Conservation (phyloP, 345 rosid genomes). For the Populus simonii region DNA sequence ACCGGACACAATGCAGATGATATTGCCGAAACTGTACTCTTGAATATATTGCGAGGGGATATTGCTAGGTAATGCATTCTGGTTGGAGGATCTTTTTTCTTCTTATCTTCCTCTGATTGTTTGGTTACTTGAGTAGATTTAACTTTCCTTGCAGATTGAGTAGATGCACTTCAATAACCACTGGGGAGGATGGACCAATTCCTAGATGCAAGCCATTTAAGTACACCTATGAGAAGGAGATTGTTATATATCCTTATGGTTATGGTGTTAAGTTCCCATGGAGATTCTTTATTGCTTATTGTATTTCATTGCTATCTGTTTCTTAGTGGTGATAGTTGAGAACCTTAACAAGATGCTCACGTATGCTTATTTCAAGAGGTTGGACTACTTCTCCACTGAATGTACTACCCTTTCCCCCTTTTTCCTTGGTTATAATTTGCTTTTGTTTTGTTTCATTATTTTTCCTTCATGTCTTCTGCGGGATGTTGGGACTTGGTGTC, state of each 20-base stretch:
- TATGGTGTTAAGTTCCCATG: background rate
- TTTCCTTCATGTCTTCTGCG: background rate
- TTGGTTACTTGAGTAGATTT: background rate
- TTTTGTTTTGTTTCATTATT: background rate
- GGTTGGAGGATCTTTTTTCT: background rate
- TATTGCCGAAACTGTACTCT: constrained; percentile 88
- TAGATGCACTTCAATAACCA: constrained; percentile 80
- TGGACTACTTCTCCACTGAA: constrained; percentile 99
- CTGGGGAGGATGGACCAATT: constrained; percentile 96
- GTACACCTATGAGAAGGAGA: constrained; percentile 92
- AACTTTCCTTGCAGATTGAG: constrained; percentile 50
- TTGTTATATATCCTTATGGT: constrained; percentile 82
- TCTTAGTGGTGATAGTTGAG: constrained; percentile 9
- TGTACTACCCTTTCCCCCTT: constrained; percentile 43
- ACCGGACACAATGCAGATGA: constrained; percentile 98
- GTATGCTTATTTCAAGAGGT: constrained; percentile 98
- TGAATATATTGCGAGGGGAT: constrained; percentile 89
- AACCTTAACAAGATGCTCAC: constrained; percentile 58
- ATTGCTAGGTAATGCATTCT: constrained; percentile 63
- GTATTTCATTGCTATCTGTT: background rate
- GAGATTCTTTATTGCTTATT: constrained; percentile 4
- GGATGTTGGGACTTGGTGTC: background rate
- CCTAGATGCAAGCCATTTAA: constrained; percentile 98
- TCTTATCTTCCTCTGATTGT: background rate
- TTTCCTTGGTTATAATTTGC: background rate